Conservation (phyloP, 139 green algal genomes). For the Chlamydomonas urium region DNA sequence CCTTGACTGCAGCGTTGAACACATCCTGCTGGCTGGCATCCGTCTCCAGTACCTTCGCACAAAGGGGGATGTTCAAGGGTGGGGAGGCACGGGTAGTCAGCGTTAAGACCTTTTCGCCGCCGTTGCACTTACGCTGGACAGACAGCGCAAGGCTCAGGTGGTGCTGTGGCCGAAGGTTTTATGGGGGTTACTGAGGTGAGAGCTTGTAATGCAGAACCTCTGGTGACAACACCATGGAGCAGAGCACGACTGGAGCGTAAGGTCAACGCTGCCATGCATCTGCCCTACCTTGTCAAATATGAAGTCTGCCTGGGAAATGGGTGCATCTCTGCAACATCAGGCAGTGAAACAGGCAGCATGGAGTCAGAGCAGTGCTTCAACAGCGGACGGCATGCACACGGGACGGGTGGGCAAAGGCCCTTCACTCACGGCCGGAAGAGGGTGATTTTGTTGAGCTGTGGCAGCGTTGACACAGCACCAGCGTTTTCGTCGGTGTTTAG, state of each 20-base stretch:
- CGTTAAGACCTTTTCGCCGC: background rate
- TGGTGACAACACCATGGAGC: background rate
- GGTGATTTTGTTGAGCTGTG: background rate
- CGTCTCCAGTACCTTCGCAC: conserved; percentile 35
- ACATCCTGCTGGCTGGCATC: conserved; percentile 64
- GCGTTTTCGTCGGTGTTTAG: background rate
- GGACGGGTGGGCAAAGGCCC: background rate
- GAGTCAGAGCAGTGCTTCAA: background rate
- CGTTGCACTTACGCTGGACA: background rate
- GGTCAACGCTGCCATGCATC: too few species aligned
- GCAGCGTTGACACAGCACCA: background rate
- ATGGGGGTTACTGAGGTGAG: background rate
- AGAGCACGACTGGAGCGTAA: background rate
- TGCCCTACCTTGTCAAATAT: conserved; percentile 2
- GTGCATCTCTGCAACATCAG: conserved; percentile 1
- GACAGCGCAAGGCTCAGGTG: background rate
- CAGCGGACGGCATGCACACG: background rate
- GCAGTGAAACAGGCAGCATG: background rate
- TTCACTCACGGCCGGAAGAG: conserved; percentile 2
- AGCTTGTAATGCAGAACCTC: background rate
- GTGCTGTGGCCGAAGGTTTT: background rate
- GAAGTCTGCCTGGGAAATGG: conserved; percentile 9
- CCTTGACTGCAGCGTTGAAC: conserved; percentile 54
- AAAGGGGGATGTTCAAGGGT: background rate
- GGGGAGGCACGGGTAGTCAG: background rate